Conservation (phyloP, 1,284 basidiomycete species). For the Heliocybe sulcata region DNA sequence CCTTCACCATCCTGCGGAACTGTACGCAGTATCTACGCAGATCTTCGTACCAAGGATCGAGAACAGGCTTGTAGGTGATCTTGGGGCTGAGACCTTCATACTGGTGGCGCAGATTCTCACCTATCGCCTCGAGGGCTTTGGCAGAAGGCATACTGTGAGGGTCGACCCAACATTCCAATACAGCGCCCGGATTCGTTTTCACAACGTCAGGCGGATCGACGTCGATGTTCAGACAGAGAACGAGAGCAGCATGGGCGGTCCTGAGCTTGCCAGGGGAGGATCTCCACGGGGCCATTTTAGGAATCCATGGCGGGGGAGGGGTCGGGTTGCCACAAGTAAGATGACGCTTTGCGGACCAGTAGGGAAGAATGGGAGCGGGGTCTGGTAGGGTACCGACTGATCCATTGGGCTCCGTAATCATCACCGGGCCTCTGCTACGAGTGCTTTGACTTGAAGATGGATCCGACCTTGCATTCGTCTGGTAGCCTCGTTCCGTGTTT, state of each 20-base stretch:
- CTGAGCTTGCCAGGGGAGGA: constrained; percentile 78
- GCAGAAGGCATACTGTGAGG: constrained; percentile 83
- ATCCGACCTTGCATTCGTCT: constrained; percentile 14
- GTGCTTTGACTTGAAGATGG: constrained; percentile 28
- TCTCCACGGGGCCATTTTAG: constrained; percentile 73
- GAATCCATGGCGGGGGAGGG: constrained; percentile 54
- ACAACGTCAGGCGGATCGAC: constrained; percentile 97
- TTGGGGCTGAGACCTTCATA: constrained; percentile 93
- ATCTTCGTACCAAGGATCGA: constrained; percentile 95
- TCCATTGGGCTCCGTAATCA: neutral
- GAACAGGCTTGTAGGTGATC: constrained; percentile 86
- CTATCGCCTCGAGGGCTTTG: constrained; percentile 87
- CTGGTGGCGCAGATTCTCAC: constrained; percentile 90
- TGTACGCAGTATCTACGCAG: constrained; percentile 85
- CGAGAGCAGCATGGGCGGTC: constrained; percentile 89
- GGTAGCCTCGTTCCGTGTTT: neutral
- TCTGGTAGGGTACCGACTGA: constrained; percentile 33
- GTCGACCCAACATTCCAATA: constrained; percentile 97
- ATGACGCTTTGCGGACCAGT: constrained; percentile 83
- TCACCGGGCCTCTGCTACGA: neutral
- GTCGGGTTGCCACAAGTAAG: constrained; percentile 82
- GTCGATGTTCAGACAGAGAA: constrained; percentile 95
- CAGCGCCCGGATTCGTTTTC: constrained; percentile 95
- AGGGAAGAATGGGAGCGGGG: constrained; percentile 55
- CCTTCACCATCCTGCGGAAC: constrained; percentile 84